A percentile compares a stretch with the other conserved stretches of the same genome.
phyloP scores from a whole-genome alignment of 768 basidiomycete genomes.

The Lactarius indigo region DNA sequence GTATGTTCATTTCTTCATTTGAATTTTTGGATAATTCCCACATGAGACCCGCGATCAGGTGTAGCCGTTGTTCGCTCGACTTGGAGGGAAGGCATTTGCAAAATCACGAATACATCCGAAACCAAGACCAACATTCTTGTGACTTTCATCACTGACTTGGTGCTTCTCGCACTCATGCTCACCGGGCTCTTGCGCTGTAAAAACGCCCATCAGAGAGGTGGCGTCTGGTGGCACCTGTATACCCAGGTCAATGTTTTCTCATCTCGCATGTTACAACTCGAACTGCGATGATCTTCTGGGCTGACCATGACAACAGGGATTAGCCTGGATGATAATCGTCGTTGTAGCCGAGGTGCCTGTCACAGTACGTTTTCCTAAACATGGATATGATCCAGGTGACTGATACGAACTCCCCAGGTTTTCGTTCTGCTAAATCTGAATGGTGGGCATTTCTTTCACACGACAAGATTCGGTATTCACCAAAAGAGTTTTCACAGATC shows the following conservation, averaged over 20 bases:
- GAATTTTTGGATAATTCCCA: background rate
- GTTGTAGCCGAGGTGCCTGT: background rate
- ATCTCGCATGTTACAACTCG: background rate
- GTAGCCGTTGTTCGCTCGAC: background rate
- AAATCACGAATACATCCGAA: background rate
- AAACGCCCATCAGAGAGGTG: background rate
- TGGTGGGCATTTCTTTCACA: background rate
- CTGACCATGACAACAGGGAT: background rate
- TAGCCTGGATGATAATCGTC: background rate
- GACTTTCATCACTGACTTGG: background rate
- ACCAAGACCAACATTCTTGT: background rate
- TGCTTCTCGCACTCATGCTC: constrained; percentile 5
- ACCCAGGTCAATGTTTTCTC: background rate
- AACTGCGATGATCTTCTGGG: background rate
- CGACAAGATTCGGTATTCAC: background rate
- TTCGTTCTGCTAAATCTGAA: constrained; percentile 3
- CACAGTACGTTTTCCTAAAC: background rate
- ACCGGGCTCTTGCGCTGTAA: constrained; percentile 8
- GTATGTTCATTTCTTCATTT: background rate
- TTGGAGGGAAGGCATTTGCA: background rate
- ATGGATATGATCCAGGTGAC: background rate
- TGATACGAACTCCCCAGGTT: background rate
- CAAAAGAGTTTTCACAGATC: background rate
- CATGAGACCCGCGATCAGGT: background rate
- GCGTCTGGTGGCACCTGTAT: constrained; percentile 6